Evolutionary conservation across 2,329 filamentous ascomycete genomes (phyloP).

Genomic region (Berkeleyomyces rouxiae): DNA sequence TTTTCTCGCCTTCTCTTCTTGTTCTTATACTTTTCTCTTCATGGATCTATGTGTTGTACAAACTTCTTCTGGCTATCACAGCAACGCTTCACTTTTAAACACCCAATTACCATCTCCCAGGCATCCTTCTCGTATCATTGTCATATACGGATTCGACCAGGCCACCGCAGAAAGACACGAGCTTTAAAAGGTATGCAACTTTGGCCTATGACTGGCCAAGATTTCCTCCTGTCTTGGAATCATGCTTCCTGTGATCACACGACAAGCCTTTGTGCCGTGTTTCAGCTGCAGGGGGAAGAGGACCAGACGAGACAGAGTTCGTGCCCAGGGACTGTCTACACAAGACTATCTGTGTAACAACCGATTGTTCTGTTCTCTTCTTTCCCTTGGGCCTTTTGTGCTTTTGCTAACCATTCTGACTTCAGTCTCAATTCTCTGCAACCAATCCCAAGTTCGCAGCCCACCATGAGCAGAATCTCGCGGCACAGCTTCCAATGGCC

Average conservation of each 20-base stretch:
- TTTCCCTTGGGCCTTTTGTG: neutral
- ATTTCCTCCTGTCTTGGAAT: neutral
- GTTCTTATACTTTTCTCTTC: neutral
- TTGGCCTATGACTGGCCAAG: neutral
- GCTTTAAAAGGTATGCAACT: neutral
- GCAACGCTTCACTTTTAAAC: neutral
- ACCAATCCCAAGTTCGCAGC: neutral
- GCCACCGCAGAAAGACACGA: neutral
- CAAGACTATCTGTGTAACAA: neutral
- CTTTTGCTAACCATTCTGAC: constrained; percentile 6
- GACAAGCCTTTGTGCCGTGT: neutral
- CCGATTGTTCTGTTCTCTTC: neutral
- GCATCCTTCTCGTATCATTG: neutral
- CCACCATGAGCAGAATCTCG: constrained; percentile 1
- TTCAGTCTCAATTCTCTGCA: constrained; percentile 5
- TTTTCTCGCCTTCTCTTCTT: neutral
- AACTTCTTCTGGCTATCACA: neutral
- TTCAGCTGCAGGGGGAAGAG: constrained; percentile 6
- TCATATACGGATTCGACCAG: neutral
- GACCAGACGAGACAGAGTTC: neutral
- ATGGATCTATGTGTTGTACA: neutral
- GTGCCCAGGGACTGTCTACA: neutral
- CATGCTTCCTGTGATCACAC: neutral
- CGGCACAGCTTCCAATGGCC: constrained; percentile 14
- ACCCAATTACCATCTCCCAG: neutral